Base-by-base conservation (phyloP, 495 filamentous ascomycete genomes). In the Podospora bellae-mahoneyi region DNA sequence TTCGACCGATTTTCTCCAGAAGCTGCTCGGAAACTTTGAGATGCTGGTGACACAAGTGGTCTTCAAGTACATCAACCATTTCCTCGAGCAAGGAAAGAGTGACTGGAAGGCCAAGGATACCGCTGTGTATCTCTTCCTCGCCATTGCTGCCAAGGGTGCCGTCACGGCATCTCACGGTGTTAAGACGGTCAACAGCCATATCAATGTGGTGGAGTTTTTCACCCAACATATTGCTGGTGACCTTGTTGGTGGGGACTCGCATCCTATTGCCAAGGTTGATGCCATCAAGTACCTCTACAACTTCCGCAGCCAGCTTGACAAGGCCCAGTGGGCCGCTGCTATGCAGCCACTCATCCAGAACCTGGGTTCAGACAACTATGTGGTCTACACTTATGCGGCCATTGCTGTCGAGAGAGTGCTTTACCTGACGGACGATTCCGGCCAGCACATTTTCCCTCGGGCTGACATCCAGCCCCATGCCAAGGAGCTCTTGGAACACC, bases 31-130 rank as follows among this genome's bases (percentile, higher is more conserved):
- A 69, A 92, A 91, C 68, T 98, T 97, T 77, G 92, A 97, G 74
- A 79, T 81, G 48, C 79, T 89, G 1, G 95, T 98, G 62, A 97
- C 94, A 3, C 84, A 84, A 59, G 89, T 95, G 23, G 92, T 95
- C 10, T 86, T 87, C 34, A 85, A 85, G 67, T 97, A 97, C 79
- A 90, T 95, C 67, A 86, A 91, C 63, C 89, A 93, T 75, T 97
- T 95, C 73, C 78, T 86, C 30, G 85, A 86, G 70, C 80, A 90
- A 65, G 89, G 89, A 60, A 83, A 84, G 53, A 82, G 82, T 5
- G 91, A 95, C 75, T 99, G 96, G 96, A 96, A 92, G 78, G 87
- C 93, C 44, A 99, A 99, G 79, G 96, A 99, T 75, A 97, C 94
- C 1, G 96, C 96, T 10, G 89, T 95, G 66, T 98, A 97, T 69